Evolutionary conservation across 2,329 filamentous ascomycete genomes (phyloP).

Genomic region (Alternaria atra): DNA sequence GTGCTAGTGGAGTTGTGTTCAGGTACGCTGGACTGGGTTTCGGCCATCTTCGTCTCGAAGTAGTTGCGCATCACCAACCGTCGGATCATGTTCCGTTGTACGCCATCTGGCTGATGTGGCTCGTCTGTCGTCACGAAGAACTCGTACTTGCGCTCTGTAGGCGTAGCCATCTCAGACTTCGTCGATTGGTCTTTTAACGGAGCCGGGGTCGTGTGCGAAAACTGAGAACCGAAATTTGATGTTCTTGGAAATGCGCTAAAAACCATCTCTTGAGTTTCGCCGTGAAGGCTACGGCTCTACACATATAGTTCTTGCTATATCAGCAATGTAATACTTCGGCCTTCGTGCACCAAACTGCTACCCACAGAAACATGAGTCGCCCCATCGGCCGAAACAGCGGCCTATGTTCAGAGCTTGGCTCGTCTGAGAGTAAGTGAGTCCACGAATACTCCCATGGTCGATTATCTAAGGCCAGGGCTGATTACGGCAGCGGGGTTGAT

Average conservation of each 20-base stretch:
- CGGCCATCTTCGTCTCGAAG: constrained; percentile 30
- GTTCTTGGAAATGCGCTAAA: neutral
- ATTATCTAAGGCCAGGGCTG: constrained; percentile 16
- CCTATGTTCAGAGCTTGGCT: neutral
- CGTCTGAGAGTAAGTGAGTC: neutral
- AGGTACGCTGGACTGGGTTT: constrained; percentile 12
- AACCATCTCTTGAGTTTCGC: neutral
- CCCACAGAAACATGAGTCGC: neutral
- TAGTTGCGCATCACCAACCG: constrained; percentile 41
- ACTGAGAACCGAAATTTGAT: neutral
- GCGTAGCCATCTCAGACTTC: neutral
- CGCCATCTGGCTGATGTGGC: constrained; percentile 32
- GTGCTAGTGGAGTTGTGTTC: constrained; percentile 32
- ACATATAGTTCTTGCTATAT: neutral
- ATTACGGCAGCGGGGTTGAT: constrained; percentile 23
- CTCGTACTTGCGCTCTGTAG: constrained; percentile 33
- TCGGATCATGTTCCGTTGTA: constrained; percentile 32
- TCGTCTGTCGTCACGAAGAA: constrained; percentile 40
- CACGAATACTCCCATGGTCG: neutral
- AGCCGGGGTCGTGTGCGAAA: neutral
- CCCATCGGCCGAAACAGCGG: constrained; percentile 1
- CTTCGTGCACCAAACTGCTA: neutral
- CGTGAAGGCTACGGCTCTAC: neutral
- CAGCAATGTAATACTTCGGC: neutral
- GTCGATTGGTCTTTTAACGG: neutral